Evolutionary conservation across 2,329 filamentous ascomycete species (phyloP), one percentile per base, ranked within the genome.

Genomic region (Geosmithia morbida): DNA sequence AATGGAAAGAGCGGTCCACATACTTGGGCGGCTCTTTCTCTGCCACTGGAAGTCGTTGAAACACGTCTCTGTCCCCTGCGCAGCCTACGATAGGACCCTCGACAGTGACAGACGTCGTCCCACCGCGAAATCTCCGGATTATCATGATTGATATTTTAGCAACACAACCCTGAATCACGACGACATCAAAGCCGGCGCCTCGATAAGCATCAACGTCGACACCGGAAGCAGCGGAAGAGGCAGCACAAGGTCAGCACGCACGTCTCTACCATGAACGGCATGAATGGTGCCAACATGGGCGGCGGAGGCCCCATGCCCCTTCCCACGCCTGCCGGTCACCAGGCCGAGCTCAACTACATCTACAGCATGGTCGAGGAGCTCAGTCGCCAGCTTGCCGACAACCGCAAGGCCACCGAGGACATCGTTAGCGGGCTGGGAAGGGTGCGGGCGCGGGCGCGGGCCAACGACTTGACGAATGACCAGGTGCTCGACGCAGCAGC

Each of bases 321-420:
- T 43, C 77, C 79, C 14, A 79, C 75, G 16, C 79, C 79, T n/a
- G 79, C 79, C 17, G 79, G 78, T 44, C 79, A 83, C 59, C 78
- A 83, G 60, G 74, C 78, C 46, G 79, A 83, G 61, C 71, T 83
- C 50, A 81, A 80, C 57, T 78, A 80, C 61, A 80, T 83, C 56
- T 81, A 82, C 57, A 68, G 70, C 53, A 78, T 83, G 74, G 79
- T 83, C 11, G 79, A 83, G 56, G 77, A 81, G 57, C 67, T 83
- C 44, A 80, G 77, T 55, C 71, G 74, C 33, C 75, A 81, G 57
- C 67, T 83, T 29, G 72, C 77, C 13, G 75, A 80, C 46, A 81
- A 80, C 58, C 69, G 75, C 53, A 68, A 71, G 41, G 72, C 75
- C 39, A 74, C 77, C n/a, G 75, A 80, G 52, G 75, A 79, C 22